Conservation (phyloP, 306 rosid species). For the Cicer cuneatum region DNA sequence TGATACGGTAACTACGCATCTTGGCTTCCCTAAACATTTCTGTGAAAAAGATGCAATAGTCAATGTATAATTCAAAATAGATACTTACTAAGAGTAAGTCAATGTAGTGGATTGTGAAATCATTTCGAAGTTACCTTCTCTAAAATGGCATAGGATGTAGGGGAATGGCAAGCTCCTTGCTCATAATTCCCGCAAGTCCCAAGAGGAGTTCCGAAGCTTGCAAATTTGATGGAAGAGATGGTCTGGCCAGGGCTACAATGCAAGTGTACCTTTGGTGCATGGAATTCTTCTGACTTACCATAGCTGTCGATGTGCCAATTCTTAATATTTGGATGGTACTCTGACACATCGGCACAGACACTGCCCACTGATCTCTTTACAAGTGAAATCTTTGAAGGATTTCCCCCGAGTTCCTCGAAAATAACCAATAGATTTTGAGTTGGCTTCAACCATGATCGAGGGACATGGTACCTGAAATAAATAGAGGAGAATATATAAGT, state of each 20-base stretch:
- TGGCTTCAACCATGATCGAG: constrained; percentile 81
- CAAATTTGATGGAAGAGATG: constrained; percentile 74
- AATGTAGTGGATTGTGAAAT: constrained; percentile 22
- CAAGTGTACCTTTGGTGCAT: constrained; percentile 57
- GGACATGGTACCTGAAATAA: constrained; percentile 78
- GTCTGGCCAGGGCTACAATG: constrained; percentile 68
- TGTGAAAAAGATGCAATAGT: constrained; percentile 35
- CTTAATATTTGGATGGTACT: constrained; percentile 51
- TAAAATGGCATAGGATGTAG: constrained; percentile 58
- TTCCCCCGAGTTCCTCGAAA: constrained; percentile 81
- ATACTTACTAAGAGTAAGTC: constrained; percentile 8
- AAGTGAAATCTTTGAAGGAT: constrained; percentile 61
- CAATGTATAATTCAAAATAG: constrained; percentile 6
- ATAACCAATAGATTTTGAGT: constrained; percentile 66
- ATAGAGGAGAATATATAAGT: no score
- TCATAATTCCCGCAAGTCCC: constrained; percentile 74
- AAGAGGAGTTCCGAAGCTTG: constrained; percentile 84
- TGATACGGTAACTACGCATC: constrained; percentile 60
- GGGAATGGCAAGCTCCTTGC: constrained; percentile 74
- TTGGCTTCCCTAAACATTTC: constrained; percentile 64
- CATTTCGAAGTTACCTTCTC: constrained; percentile 59
- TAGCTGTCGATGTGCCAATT: constrained; percentile 54
- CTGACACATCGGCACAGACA: constrained; percentile 69
- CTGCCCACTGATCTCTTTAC: constrained; percentile 66
- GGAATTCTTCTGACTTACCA: constrained; percentile 52